These are phyloP conservation scores for Cairneyella variabilis DNA, from an alignment of 495 filamentous ascomycete species.

Conservation along the genomic window DNA sequence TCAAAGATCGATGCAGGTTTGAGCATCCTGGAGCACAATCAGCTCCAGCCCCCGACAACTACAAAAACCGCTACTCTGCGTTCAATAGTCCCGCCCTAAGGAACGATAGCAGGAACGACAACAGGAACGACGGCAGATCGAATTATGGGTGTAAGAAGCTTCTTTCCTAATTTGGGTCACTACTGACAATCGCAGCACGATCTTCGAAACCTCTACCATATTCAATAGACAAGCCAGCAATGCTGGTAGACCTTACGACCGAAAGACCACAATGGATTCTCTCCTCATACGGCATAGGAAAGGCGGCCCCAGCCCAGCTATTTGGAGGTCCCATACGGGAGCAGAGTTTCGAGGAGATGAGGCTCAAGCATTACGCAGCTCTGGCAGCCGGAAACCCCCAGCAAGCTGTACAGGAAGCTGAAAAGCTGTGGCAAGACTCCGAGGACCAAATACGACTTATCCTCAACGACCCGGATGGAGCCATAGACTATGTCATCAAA, in stretches of 20 bases:
- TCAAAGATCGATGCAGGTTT: slow-evolving; percentile 23
- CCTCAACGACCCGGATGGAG: slow-evolving; percentile 63
- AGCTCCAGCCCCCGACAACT: background rate
- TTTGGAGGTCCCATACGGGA: slow-evolving; percentile 77
- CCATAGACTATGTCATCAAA: slow-evolving; percentile 66
- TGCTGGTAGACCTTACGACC: slow-evolving; percentile 60
- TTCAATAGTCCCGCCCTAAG: background rate
- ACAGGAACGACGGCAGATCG: slow-evolving; percentile 7
- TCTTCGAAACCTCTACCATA: slow-evolving; percentile 5
- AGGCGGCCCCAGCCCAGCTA: slow-evolving; percentile 68
- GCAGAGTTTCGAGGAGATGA: slow-evolving; percentile 79
- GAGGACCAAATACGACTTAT: slow-evolving; percentile 65
- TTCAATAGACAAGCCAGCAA: slow-evolving; percentile 45
- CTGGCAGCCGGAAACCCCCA: slow-evolving; percentile 55
- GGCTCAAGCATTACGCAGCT: slow-evolving; percentile 61
- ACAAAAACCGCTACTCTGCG: slow-evolving; percentile 15
- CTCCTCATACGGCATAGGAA: slow-evolving; percentile 74
- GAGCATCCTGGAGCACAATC: slow-evolving; percentile 10
- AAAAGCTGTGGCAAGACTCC: slow-evolving; percentile 51
- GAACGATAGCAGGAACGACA: slow-evolving; percentile 5
- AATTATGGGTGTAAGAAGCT: slow-evolving; percentile 9
- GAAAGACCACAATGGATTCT: slow-evolving; percentile 78
- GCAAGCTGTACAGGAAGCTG: slow-evolving; percentile 64
- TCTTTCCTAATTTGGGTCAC: no score
- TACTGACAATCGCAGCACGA: background rate